Evolutionary conservation across 345 rosid genomes (phyloP), one percentile per base, ranked within the genome.

Genomic region (Linum lewisii): DNA sequence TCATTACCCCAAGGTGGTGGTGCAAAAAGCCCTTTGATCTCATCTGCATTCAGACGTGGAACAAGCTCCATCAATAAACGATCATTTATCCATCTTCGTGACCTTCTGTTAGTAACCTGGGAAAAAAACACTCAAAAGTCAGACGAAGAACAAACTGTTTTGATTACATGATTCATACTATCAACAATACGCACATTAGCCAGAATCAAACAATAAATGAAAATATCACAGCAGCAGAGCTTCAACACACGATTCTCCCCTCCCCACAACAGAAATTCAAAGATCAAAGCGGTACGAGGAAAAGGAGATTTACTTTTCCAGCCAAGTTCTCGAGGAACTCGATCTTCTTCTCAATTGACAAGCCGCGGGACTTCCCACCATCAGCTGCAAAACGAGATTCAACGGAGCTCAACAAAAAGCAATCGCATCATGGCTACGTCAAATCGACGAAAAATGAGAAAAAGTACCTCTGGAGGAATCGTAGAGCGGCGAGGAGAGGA

Each of bases 1-100:
- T 45, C 19, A 68, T 66, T 81, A 88, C 98, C 98, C 93, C 93
- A 92, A 16, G 98, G 98, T 7, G 99, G 99, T 57, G 99, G 99
- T 56, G 99, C 89, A 84, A 92, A 92, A 77, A 92, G 78, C 75
- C 97, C 97, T 75, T 82, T 84, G 59, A 92, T 82, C 76, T 92
- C 97, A 32, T 84, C 79, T 0, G 84, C 95, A 77, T 88, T 80
- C 61, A 92, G 75, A 63, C 89, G 86, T 57, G 99, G 99, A 68
- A 92, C 96, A 72, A 92, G 98, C 66, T 92, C 98, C 93, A 92
- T 86, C 51, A 92, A 73, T 65, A 92, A 74, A 36, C 91, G 90
- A 78, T 92, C 99, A 74, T 86, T 92, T 63, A 92, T 47, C 93
- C 84, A 84, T 70, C 99, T 84, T 38, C 97, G 76, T 49, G 97